Evolutionary conservation across 169 alveolate genomes (phyloP), one percentile per base, ranked within the genome.

Genomic region (Cystoisospora suis): DNA sequence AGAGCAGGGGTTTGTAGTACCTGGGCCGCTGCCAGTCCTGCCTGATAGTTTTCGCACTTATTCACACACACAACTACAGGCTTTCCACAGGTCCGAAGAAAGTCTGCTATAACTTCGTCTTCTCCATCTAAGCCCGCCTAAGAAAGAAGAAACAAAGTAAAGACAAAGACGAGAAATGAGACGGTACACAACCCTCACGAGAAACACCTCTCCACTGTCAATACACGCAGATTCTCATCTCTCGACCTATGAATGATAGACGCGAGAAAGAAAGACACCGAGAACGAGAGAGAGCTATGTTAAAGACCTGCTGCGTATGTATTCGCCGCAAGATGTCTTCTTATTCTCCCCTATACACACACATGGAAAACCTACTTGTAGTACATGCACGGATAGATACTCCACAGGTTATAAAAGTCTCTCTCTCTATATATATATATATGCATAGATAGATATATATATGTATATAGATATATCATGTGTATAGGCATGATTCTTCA

Each of bases 51-150:
- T 29, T 86, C 90, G n/a, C 65, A 29, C 32, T 86, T 86, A 85
- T 86, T 86, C 49, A 86, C 90, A 42, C 85, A 61, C 20, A 86
- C 45, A 36, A 86, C 85, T 17, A 65, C 90, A 15, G 90, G 90
- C 72, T 6, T 53, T n/a, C 49, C 49, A 34, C 44, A 47, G 81
- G 44, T 81, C 42, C 90, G 47, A 3, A 75, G 27, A 36, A 65
- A 9, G 27, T 86, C 85, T 36, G 90, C 90, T 4, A 69, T 20
- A 7, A 38, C 34, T n/a, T 86, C 90, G 75, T 86, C 90, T 38
- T 44, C 90, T 15, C 61, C 53, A 47, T 42, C 59, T 40, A 86
- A 38, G 42, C 90, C 90, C 40, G 53, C 72, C 90, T 86, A 85
- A 29, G 27, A 20, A 38, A n/a, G 49, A 32, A 49, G 45, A 32